phyloP scores from a whole-genome alignment of 371 early-diverging fungal species.

The Lichtheimia hyalospora region DNA sequence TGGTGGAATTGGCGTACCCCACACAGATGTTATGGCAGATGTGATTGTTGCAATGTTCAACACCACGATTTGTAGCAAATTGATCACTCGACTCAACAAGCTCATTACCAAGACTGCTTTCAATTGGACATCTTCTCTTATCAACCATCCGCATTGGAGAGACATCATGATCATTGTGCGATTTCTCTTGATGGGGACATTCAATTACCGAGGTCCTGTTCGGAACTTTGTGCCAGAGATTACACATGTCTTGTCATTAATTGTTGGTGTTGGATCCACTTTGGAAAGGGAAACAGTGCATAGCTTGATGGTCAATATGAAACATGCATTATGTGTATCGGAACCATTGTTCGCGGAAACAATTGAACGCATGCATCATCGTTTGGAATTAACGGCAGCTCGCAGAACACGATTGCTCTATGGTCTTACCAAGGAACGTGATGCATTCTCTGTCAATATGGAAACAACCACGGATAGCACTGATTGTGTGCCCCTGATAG shows the following conservation, averaged over 20 bases:
- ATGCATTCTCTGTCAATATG: slow-evolving; percentile 59
- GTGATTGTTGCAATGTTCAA: slow-evolving; percentile 79
- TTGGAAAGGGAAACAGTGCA: slow-evolving; percentile 82
- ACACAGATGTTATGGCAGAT: slow-evolving; percentile 82
- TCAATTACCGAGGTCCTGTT: slow-evolving; percentile 68
- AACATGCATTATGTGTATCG: slow-evolving; percentile 80
- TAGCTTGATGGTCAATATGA: slow-evolving; percentile 84
- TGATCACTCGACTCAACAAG: slow-evolving; percentile 72
- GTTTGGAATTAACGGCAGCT: slow-evolving; percentile 68
- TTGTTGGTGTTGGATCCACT: slow-evolving; percentile 81
- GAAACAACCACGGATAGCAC: slow-evolving; percentile 67
- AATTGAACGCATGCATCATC: slow-evolving; percentile 48
- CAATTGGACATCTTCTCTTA: slow-evolving; percentile 63
- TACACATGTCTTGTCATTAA: slow-evolving; percentile 74
- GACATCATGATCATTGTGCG: slow-evolving; percentile 83
- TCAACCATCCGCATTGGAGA: slow-evolving; percentile 81
- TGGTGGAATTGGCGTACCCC: slow-evolving; percentile 67
- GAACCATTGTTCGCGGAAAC: slow-evolving; percentile 57
- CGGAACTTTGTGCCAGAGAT: slow-evolving; percentile 80
- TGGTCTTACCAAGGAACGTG: slow-evolving; percentile 67
- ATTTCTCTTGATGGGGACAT: slow-evolving; percentile 85
- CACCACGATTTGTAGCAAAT: slow-evolving; percentile 71
- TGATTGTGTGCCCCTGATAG: slow-evolving; percentile 70
- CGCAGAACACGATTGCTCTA: slow-evolving; percentile 74
- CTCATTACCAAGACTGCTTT: slow-evolving; percentile 64